These are phyloP conservation scores for Colletotrichum neosansevieriae DNA, from an alignment of 2,329 filamentous ascomycete genomes.

Conservation along the genomic window DNA sequence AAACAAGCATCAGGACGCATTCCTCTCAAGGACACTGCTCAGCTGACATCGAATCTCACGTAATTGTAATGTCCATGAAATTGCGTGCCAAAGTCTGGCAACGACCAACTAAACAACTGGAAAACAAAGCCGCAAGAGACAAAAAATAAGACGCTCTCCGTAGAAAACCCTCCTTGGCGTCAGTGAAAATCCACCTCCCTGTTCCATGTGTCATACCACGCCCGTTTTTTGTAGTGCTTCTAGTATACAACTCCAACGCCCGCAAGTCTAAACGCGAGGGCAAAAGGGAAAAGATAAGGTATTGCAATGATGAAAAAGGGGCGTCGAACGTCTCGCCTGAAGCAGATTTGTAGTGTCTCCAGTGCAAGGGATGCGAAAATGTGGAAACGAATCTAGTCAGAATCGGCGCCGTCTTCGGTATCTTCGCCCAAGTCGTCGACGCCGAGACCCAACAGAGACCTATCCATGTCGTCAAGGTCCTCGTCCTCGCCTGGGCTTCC, in stretches of 20 bases:
- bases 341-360: not conserved
- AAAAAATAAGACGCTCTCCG: slow-evolving; percentile 6
- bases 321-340: not conserved
- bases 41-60: not conserved
- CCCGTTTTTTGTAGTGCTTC: slow-evolving; percentile 24
- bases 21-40: no score
- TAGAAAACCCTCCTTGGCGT: not conserved
- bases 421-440: slow-evolving; percentile 24
- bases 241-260: slow-evolving; percentile 38
- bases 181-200: slow-evolving; percentile 11
- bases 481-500: slow-evolving; percentile 49
- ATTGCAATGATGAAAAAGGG: not conserved
- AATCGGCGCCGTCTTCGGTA: slow-evolving; percentile 30
- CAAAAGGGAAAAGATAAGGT: not conserved
- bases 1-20: no score
- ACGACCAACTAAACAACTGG: not conserved
- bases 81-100: not conserved
- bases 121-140: not conserved
- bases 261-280: slow-evolving; percentile 20
- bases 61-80: not conserved
- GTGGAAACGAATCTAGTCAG: slow-evolving; percentile 11
- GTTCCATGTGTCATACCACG: slow-evolving; percentile 8
- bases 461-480: slow-evolving; percentile 54
- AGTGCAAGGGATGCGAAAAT: not conserved
- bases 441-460: slow-evolving; percentile 38